phyloP scores from a whole-genome alignment of 2,329 filamentous ascomycete genomes.

The Annulohypoxylon truncatum region DNA sequence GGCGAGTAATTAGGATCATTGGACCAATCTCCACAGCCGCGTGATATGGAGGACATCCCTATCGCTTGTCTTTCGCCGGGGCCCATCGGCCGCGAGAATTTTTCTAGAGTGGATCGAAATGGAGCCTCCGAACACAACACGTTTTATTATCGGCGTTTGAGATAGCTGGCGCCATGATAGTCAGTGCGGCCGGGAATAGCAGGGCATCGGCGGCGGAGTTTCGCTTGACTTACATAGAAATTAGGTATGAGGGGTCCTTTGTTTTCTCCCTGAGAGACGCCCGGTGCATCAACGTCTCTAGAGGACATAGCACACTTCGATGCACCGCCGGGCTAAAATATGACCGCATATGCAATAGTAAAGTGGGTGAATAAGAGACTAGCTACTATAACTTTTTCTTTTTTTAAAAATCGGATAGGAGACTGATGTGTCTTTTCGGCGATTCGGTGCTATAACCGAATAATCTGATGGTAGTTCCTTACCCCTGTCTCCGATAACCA shows the following conservation, averaged over 20 bases:
- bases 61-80: slow-evolving; percentile 9
- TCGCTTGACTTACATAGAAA: slow-evolving; percentile 11
- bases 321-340: slow-evolving; percentile 12
- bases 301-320: neutral
- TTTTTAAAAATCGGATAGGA: neutral
- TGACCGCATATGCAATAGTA: slow-evolving; percentile 25
- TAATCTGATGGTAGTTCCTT: neutral
- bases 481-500: neutral
- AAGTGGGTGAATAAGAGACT: neutral
- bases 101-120: neutral
- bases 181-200: neutral
- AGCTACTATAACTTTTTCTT: neutral
- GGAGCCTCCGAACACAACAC: neutral
- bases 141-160: slow-evolving; percentile 10
- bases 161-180: neutral
- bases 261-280: neutral
- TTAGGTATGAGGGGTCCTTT: neutral
- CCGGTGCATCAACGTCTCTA: neutral
- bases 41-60: neutral
- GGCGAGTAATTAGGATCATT: neutral
- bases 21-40: neutral
- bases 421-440: slow-evolving; percentile 14
- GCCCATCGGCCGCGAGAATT: neutral
- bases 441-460: slow-evolving; percentile 12
- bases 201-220: slow-evolving; percentile 19